Conservation (phyloP, 176 grass and related monocot species). For the Oryza rufipogon region DNA sequence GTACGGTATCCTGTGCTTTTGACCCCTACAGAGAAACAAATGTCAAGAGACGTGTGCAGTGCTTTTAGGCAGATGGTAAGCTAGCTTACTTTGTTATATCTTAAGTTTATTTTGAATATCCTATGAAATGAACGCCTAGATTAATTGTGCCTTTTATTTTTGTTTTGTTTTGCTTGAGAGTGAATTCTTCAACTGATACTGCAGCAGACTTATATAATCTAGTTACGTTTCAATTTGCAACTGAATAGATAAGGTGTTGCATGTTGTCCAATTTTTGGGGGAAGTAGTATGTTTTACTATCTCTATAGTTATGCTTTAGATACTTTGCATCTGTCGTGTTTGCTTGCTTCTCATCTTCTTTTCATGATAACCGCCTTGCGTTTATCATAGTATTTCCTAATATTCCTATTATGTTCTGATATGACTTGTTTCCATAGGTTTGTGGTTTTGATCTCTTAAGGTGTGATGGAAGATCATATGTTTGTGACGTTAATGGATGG, state of each 20-base stretch:
- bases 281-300: neutral
- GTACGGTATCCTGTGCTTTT: conserved; percentile 97
- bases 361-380: neutral
- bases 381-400: conserved; percentile 30
- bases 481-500: conserved; percentile 99
- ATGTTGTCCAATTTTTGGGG: neutral
- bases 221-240: neutral
- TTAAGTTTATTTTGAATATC: conserved; percentile 31
- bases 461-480: conserved; percentile 93
- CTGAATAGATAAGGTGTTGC: neutral
- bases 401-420: conserved; percentile 19
- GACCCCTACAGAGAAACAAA: conserved; percentile 93
- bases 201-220: neutral
- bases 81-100: neutral
- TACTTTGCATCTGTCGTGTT: neutral
- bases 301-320: conserved; percentile 5
- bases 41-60: conserved; percentile 90
- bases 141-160: neutral
- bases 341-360: neutral
- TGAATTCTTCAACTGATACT: conserved; percentile 8
- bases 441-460: conserved; percentile 99
- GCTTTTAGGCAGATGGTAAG: conserved; percentile 92
- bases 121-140: conserved; percentile 1
- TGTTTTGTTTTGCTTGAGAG: conserved; percentile 6
- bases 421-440: conserved; percentile 59